phyloP scores from a whole-genome alignment of 2,329 filamentous ascomycete genomes.

The Talaromyces pinophilus region DNA sequence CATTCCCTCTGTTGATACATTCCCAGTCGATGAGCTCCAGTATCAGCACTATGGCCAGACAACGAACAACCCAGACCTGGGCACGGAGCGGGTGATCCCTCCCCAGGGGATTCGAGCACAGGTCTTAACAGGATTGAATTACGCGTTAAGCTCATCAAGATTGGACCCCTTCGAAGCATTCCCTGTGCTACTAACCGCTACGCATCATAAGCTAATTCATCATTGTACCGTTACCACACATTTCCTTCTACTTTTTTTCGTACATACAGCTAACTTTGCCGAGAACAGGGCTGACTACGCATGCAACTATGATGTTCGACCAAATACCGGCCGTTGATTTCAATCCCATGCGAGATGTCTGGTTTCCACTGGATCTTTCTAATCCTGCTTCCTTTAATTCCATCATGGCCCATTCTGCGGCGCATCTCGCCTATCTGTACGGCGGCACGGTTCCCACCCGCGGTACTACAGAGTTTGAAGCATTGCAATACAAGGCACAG shows the following conservation, averaged over 20 bases:
- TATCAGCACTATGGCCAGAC: not conserved
- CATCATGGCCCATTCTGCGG: constrained; percentile 46
- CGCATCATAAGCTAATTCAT: constrained; percentile 41
- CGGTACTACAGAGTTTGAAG: constrained; percentile 12
- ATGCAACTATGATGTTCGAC: constrained; percentile 40
- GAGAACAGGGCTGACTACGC: constrained; percentile 33
- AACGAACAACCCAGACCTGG: not conserved
- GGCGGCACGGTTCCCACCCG: constrained; percentile 29
- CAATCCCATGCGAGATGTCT: constrained; percentile 46
- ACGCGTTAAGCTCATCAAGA: constrained; percentile 31
- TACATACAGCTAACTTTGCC: not conserved
- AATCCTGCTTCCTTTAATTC: constrained; percentile 46
- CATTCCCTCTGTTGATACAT: not conserved
- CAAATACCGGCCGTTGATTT: constrained; percentile 32
- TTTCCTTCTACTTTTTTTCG: not conserved
- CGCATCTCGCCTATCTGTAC: constrained; percentile 41
- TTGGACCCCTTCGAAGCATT: constrained; percentile 42
- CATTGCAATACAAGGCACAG: constrained; percentile 19
- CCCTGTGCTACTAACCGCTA: constrained; percentile 36
- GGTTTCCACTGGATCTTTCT: constrained; percentile 44
- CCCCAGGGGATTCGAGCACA: constrained; percentile 11
- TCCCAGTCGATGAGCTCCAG: not conserved
- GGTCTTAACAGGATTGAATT: constrained; percentile 32
- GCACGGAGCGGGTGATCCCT: not conserved
- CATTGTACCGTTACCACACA: constrained; percentile 35